A percentile compares a stretch with the other conserved stretches of the same genome.
phyloP scores from a whole-genome alignment of 805 yeast genomes.

The Lachancea meyersii region DNA sequence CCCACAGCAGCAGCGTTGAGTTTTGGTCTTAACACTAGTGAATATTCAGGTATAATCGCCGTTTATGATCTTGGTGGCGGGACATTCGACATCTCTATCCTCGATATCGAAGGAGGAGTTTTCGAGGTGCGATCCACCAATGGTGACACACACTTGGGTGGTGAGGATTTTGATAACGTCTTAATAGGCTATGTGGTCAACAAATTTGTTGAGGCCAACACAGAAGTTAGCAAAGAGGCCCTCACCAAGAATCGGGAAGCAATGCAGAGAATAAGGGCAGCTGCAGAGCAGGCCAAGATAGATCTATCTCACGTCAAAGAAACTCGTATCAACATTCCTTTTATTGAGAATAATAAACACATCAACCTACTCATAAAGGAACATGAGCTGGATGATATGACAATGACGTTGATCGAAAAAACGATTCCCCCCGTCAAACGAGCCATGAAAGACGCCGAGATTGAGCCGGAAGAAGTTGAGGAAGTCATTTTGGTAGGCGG shows the following conservation, averaged over 20 bases:
- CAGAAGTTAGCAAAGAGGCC: slow-evolving; percentile 33
- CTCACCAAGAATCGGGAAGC: slow-evolving; percentile 46
- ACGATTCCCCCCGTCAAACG: slow-evolving; percentile 69
- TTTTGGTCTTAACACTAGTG: slow-evolving; percentile 59
- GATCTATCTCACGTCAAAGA: slow-evolving; percentile 61
- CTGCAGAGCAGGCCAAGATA: slow-evolving; percentile 71
- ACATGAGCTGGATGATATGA: slow-evolving; percentile 60
- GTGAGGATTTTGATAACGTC: slow-evolving; percentile 76
- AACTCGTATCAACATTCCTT: slow-evolving; percentile 64
- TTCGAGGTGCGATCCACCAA: slow-evolving; percentile 79
- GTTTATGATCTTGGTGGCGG: slow-evolving; percentile 80
- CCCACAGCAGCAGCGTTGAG: slow-evolving; percentile 86
- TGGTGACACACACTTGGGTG: slow-evolving; percentile 82
- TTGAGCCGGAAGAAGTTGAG: slow-evolving; percentile 59
- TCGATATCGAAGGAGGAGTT: slow-evolving; percentile 74
- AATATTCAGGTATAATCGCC: slow-evolving; percentile 37
- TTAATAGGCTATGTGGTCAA: slow-evolving; percentile 52
- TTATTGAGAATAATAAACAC: slow-evolving; percentile 57
- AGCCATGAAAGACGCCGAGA: slow-evolving; percentile 68
- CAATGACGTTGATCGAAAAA: slow-evolving; percentile 56
- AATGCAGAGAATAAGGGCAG: slow-evolving; percentile 72
- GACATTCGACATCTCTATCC: slow-evolving; percentile 72
- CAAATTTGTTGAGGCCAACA: slow-evolving; percentile 47
- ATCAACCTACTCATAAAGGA: slow-evolving; percentile 54
- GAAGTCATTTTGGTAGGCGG: slow-evolving; percentile 81